Conservation (phyloP, 1,284 basidiomycete species). For the Ceratobasidium sp. region DNA sequence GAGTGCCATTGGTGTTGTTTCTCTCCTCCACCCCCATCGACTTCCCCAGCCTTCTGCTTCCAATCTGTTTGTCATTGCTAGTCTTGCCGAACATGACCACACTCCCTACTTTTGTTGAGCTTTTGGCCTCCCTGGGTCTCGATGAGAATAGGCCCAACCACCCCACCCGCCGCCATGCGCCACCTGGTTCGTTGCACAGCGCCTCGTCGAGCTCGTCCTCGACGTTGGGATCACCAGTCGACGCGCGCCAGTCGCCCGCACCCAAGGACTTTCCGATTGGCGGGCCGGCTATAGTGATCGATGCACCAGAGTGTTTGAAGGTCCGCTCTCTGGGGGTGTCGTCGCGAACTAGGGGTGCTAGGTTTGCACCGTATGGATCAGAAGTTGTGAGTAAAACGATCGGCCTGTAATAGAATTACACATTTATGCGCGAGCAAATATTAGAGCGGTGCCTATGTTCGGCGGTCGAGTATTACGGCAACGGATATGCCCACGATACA, state of each 20-base stretch:
- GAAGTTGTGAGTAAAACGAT: constrained; percentile 29
- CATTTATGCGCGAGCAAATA: constrained; percentile 14
- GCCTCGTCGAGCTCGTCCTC: constrained; percentile 20
- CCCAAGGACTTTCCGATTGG: constrained; percentile 7
- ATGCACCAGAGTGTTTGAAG: constrained; percentile 39
- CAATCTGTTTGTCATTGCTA: constrained; percentile 35
- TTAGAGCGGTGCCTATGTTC: constrained; percentile 38
- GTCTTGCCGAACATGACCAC: constrained; percentile 45
- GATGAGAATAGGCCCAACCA: constrained; percentile 28
- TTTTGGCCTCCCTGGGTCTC: constrained; percentile 45
- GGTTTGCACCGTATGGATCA: constrained; percentile 39
- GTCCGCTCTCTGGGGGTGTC: constrained; percentile 30
- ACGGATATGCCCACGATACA: constrained; percentile 39
- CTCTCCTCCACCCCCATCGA: constrained; percentile 18
- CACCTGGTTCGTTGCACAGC: constrained; percentile 10
- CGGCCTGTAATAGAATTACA: neutral
- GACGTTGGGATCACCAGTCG: constrained; percentile 27
- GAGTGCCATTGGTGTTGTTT: constrained; percentile 32
- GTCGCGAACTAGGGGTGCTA: constrained; percentile 30
- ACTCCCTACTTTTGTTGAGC: constrained; percentile 46
- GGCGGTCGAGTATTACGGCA: constrained; percentile 29
- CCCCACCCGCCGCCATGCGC: constrained; percentile 14
- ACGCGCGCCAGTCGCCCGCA: constrained; percentile 11
- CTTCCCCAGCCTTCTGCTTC: constrained; percentile 18
- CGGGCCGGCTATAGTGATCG: constrained; percentile 38